These are phyloP conservation scores for Metschnikowia cubensis DNA, from an alignment of 805 yeast species.

Conservation along the genomic window DNA sequence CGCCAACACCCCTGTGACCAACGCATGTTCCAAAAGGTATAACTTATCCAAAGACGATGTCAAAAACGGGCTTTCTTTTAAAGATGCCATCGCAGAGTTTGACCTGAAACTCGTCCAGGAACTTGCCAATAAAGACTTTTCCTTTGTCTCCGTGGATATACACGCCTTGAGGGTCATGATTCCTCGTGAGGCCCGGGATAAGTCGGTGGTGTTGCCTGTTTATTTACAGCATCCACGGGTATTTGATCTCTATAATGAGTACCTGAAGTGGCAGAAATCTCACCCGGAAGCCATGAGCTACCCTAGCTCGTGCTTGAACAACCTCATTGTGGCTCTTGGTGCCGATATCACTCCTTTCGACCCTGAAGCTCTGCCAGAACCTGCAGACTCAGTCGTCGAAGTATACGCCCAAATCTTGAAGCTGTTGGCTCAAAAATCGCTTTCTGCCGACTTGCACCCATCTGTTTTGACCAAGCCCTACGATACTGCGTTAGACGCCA, in stretches of 20 bases:
- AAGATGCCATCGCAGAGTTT: conserved; percentile 56
- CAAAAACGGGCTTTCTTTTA: conserved; percentile 52
- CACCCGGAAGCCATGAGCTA: conserved; percentile 49
- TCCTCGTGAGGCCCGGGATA: conserved; percentile 77
- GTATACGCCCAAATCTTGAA: conserved; percentile 43
- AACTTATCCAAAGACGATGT: conserved; percentile 60
- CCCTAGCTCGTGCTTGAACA: conserved; percentile 32
- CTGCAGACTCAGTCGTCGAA: conserved; percentile 31
- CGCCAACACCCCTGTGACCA: conserved; percentile 60
- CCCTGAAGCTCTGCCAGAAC: conserved; percentile 36
- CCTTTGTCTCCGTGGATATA: conserved; percentile 62
- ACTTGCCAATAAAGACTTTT: conserved; percentile 47
- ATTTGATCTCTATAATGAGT: conserved; percentile 75
- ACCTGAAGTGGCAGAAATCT: conserved; percentile 59
- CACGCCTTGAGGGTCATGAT: conserved; percentile 75
- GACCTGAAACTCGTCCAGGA: conserved; percentile 47
- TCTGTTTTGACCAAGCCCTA: conserved; percentile 66
- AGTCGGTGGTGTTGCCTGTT: conserved; percentile 64
- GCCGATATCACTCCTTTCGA: conserved; percentile 34
- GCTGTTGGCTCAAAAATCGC: conserved; percentile 44
- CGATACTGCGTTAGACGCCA: conserved; percentile 70
- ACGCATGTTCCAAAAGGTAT: conserved; percentile 49
- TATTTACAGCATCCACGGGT: conserved; percentile 72
- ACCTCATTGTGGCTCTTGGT: conserved; percentile 46
- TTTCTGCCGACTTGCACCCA: conserved; percentile 49